Evolutionary conservation across 2,329 filamentous ascomycete genomes (phyloP).

Genomic region (Beauveria caledonica): DNA sequence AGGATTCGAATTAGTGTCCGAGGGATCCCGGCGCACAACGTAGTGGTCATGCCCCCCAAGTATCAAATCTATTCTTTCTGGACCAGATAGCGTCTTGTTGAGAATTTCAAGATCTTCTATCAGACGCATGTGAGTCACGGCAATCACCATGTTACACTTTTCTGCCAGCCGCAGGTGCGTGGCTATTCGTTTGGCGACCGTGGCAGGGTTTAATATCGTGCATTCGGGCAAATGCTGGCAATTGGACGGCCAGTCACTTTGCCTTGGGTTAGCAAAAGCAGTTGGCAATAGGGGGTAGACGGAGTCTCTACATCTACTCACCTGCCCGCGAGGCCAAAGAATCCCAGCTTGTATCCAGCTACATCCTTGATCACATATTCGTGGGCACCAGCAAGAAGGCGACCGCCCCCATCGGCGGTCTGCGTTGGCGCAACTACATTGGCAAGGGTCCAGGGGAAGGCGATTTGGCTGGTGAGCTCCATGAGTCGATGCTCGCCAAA

Average conservation of each 20-base stretch:
- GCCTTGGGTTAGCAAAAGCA: background rate
- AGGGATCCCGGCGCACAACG: conserved; percentile 15
- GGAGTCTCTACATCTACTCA: background rate
- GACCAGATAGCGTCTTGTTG: conserved; percentile 13
- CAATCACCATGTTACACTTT: conserved; percentile 19
- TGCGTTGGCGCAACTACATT: conserved; percentile 7
- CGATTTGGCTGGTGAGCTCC: background rate
- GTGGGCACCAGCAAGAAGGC: conserved; percentile 11
- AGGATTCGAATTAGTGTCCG: conserved; percentile 14
- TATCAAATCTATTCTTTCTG: conserved; percentile 17
- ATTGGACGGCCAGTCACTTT: conserved; percentile 15
- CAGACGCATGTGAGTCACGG: conserved; percentile 19
- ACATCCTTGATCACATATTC: conserved; percentile 3
- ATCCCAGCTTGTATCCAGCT: conserved; percentile 11
- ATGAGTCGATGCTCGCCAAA: conserved; percentile 10
- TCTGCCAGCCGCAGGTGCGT: conserved; percentile 11
- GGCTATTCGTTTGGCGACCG: conserved; percentile 1
- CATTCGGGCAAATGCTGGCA: conserved; percentile 12
- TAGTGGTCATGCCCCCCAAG: conserved; percentile 21
- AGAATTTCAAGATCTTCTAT: conserved; percentile 13
- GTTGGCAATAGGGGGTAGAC: background rate
- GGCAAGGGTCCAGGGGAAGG: conserved; percentile 13
- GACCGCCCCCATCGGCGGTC: background rate
- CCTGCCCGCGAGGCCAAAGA: conserved; percentile 14
- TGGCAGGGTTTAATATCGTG: conserved; percentile 14